phyloP scores from a whole-genome alignment of 805 yeast species.

The Starmerella etchellsii region DNA sequence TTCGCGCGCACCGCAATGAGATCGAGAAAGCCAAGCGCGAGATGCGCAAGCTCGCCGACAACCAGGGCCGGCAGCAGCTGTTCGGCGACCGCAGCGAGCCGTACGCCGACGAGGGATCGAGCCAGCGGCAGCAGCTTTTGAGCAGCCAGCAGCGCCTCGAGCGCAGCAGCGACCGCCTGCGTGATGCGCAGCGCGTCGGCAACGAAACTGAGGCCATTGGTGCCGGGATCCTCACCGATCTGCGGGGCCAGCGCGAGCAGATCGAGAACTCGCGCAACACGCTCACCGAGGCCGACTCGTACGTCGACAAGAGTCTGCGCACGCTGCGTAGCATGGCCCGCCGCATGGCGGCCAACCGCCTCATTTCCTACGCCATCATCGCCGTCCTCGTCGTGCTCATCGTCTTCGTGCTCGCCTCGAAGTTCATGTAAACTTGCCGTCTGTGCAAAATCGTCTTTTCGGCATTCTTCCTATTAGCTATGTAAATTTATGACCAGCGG shows the following conservation, averaged over 20 bases:
- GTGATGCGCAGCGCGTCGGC: conserved; percentile 82
- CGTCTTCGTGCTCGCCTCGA: conserved; percentile 68
- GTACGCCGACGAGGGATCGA: conserved; percentile 48
- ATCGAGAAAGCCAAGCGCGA: conserved; percentile 43
- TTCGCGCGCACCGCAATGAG: conserved; percentile 57
- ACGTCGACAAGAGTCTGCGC: conserved; percentile 77
- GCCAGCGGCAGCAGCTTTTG: conserved; percentile 72
- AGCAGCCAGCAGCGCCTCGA: conserved; percentile 69
- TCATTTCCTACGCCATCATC: conserved; percentile 82
- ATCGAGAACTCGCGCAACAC: conserved; percentile 75
- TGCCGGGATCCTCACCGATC: conserved; percentile 73
- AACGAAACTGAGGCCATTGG: conserved; percentile 87
- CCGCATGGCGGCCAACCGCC: conserved; percentile 77
- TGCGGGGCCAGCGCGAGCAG: conserved; percentile 89
- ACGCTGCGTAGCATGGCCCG: conserved; percentile 87
- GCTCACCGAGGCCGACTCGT: conserved; percentile 76
- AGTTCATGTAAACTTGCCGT: conserved; percentile 57
- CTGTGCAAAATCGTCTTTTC: no score
- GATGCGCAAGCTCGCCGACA: conserved; percentile 44
- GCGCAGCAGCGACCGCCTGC: conserved; percentile 65
- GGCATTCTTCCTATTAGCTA: no score
- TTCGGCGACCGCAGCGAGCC: conserved; percentile 45
- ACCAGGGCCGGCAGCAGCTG: conserved; percentile 55
- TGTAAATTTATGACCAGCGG: no score
- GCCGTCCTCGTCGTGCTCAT: conserved; percentile 74